Conservation (phyloP, 371 early-diverging fungal genomes). For the Syncephalastrum contaminatum region DNA sequence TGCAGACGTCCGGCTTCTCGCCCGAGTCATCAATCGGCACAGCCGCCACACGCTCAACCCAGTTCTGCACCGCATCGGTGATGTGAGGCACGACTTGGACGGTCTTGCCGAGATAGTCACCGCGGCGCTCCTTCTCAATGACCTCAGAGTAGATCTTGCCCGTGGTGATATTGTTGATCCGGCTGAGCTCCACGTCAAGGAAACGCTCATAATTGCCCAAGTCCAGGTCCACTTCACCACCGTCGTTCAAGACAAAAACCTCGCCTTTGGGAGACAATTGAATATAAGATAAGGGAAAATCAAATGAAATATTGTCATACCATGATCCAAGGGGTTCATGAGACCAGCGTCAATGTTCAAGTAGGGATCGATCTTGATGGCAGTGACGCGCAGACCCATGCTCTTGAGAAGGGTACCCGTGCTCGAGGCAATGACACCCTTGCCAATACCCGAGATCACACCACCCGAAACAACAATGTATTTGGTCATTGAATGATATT, state of each 20-base stretch:
- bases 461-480: constrained; percentile 99
- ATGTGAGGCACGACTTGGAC: constrained; percentile 99
- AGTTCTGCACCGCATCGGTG: constrained; percentile 96
- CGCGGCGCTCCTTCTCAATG: constrained; percentile 90
- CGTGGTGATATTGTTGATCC: constrained; percentile 98
- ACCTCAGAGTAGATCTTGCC: constrained; percentile 98
- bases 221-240: constrained; percentile 99
- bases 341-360: constrained; percentile 99
- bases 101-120: constrained; percentile 98
- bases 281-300: not conserved
- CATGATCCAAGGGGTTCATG: constrained; percentile 97
- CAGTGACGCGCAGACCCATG: constrained; percentile 92
- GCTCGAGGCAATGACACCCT: constrained; percentile 98
- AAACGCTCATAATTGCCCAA: constrained; percentile 99
- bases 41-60: constrained; percentile 92
- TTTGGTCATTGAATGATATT: constrained; percentile 58
- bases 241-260: constrained; percentile 99
- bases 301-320: constrained; percentile 39
- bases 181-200: constrained; percentile 89
- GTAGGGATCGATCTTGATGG: constrained; percentile 99
- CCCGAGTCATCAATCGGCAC: constrained; percentile 86
- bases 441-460: constrained; percentile 99
- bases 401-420: constrained; percentile 96
- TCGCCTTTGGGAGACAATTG: constrained; percentile 67
- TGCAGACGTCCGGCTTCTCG: constrained; percentile 94